Conservation (phyloP, 2,329 filamentous ascomycete genomes). For the Cladosporium sp. region DNA sequence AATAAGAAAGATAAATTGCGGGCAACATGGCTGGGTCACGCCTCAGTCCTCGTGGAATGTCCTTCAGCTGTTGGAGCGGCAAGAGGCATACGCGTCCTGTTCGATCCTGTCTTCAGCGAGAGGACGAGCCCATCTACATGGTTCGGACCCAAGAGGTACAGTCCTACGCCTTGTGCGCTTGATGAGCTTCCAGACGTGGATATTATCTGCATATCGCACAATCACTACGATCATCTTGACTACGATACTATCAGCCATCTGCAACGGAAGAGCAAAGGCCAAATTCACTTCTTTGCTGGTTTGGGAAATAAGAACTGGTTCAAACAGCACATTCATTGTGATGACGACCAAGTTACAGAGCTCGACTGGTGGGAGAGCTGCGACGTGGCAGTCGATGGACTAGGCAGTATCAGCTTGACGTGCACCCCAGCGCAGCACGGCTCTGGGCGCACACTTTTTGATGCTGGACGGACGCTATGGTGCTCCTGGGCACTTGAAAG, state of each 20-base stretch:
- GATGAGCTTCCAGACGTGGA: constrained; percentile 51
- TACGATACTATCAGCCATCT: constrained; percentile 41
- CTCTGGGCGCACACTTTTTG: constrained; percentile 40
- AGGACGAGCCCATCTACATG: constrained; percentile 45
- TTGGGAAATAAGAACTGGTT: constrained; percentile 39
- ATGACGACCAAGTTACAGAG: constrained; percentile 40
- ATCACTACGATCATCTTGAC: constrained; percentile 56
- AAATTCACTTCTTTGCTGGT: constrained; percentile 41
- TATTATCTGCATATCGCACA: constrained; percentile 50
- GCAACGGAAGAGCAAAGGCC: constrained; percentile 34
- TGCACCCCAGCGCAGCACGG: constrained; percentile 48
- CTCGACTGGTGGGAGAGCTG: constrained; percentile 50
- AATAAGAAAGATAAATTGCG: constrained; percentile 32
- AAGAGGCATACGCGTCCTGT: constrained; percentile 44
- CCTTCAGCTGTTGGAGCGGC: constrained; percentile 25
- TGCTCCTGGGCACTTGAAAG: constrained; percentile 44
- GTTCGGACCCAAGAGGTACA: constrained; percentile 50
- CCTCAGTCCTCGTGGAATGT: constrained; percentile 47
- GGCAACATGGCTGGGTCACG: constrained; percentile 51
- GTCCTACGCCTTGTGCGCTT: constrained; percentile 47
- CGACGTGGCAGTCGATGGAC: constrained; percentile 29
- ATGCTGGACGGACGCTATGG: constrained; percentile 43
- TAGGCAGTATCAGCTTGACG: constrained; percentile 39
- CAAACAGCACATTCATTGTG: constrained; percentile 36
- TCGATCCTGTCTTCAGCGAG: constrained; percentile 52